phyloP scores from a whole-genome alignment of 805 yeast species.

The Clavispora santaluciae region DNA sequence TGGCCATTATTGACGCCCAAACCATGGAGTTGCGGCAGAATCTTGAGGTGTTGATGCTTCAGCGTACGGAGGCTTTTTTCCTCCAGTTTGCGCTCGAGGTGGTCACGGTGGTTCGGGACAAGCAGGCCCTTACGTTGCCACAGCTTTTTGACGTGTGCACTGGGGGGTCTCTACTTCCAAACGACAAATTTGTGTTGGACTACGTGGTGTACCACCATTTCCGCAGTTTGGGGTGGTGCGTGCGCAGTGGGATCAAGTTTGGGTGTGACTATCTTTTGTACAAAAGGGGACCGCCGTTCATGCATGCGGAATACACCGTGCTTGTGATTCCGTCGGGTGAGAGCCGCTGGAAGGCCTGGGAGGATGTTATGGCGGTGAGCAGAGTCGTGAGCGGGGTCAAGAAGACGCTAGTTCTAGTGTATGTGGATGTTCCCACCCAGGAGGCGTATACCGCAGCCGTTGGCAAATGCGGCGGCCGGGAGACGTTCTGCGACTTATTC shows the following conservation, averaged over 20 bases:
- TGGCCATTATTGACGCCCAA: slow-evolving; percentile 14
- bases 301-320: slow-evolving; percentile 86
- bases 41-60: slow-evolving; percentile 58
- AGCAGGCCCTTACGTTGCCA: slow-evolving; percentile 9
- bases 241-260: slow-evolving; percentile 84
- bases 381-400: slow-evolving; percentile 86
- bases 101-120: slow-evolving; percentile 25
- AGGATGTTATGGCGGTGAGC: slow-evolving; percentile 52
- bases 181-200: slow-evolving; percentile 39
- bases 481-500: slow-evolving; percentile 28
- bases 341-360: slow-evolving; percentile 48
- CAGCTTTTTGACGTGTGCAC: slow-evolving; percentile 26
- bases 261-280: slow-evolving; percentile 84
- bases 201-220: slow-evolving; percentile 83
- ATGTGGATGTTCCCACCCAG: slow-evolving; percentile 53
- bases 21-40: slow-evolving; percentile 11
- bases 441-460: slow-evolving; percentile 21
- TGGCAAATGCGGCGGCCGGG: slow-evolving; percentile 1
- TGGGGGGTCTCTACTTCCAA: slow-evolving; percentile 3
- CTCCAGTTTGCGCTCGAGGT: slow-evolving; percentile 54
- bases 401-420: slow-evolving; percentile 67
- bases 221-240: slow-evolving; percentile 92
- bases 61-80: slow-evolving; percentile 73
- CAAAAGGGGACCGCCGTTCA: slow-evolving; percentile 90
- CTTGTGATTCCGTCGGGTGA: slow-evolving; percentile 39